Conservation (phyloP, 208 protist genomes). For the Acanthamoeba rhysodes region DNA sequence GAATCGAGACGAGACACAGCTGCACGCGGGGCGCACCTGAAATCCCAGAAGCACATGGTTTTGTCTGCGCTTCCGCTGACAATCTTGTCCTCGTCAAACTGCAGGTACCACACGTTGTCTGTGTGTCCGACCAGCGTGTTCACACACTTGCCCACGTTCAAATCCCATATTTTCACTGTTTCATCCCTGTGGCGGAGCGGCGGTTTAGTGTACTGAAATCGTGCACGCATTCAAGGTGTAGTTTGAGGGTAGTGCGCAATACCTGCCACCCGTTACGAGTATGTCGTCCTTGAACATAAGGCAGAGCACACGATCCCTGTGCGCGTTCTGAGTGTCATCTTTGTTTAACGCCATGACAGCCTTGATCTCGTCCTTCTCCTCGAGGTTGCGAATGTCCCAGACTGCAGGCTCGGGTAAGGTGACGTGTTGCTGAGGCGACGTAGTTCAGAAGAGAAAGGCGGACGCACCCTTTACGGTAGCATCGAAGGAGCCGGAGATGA, state of each 20-base stretch:
- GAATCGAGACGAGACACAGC: not conserved
- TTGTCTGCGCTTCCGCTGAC: constrained; percentile 62
- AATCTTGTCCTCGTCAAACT: constrained; percentile 72
- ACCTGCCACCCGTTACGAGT: constrained; percentile 32
- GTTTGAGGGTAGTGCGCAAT: not conserved
- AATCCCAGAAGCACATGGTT: constrained; percentile 49
- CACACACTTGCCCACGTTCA: constrained; percentile 27
- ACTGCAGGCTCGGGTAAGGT: not conserved
- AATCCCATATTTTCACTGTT: constrained; percentile 68
- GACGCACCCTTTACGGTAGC: constrained; percentile 23
- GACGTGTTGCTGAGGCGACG: not conserved
- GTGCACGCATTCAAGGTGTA: not conserved
- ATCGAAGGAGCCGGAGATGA: constrained; percentile 67
- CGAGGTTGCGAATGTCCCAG: constrained; percentile 66
- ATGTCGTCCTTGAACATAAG: constrained; percentile 60
- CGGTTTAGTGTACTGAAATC: not conserved
- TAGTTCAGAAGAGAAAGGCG: not conserved
- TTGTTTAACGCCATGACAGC: constrained; percentile 35
- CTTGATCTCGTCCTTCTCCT: constrained; percentile 50
- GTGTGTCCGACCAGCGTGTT: constrained; percentile 50
- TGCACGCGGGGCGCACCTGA: not conserved
- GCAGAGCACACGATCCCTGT: constrained; percentile 59
- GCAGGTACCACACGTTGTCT: constrained; percentile 72
- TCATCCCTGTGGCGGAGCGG: not conserved
- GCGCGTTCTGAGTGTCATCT: not conserved